These are phyloP conservation scores for Cyclotella kingstonii DNA, from an alignment of 108 stramenopile genomes.

Conservation along the genomic window DNA sequence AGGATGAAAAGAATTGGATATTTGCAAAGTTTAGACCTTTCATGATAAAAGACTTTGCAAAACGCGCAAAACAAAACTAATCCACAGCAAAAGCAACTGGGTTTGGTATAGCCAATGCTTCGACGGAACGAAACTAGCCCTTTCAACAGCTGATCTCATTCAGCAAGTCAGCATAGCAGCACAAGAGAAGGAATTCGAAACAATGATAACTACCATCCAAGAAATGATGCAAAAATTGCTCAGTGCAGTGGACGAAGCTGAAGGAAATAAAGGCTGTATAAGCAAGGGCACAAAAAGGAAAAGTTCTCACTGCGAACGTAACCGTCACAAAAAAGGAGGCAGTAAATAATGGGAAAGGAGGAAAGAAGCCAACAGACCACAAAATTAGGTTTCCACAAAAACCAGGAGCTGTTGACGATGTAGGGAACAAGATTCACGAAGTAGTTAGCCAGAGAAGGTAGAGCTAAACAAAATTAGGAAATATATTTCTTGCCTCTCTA, in stretches of 20 bases:
- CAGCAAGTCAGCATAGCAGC: background rate
- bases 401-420: background rate
- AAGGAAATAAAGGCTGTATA: background rate
- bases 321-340: too few relatives aligned
- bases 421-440: background rate
- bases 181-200: background rate
- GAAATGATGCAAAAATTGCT: background rate
- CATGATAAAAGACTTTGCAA: background rate
- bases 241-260: background rate
- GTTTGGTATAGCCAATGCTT: background rate
- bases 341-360: too few relatives aligned
- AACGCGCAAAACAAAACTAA: background rate
- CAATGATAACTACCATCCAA: too few relatives aligned
- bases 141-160: background rate
- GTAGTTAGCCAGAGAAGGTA: background rate
- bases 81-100: background rate
- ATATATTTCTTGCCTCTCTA: background rate
- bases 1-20: background rate
- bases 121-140: background rate
- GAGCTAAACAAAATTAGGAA: background rate
- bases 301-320: too few relatives aligned
- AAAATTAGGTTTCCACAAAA: background rate
- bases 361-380: too few relatives aligned
- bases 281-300: background rate
- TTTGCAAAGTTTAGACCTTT: background rate